Conservation (phyloP, 2,329 filamentous ascomycete genomes). For the Diaporthe ilicicola region DNA sequence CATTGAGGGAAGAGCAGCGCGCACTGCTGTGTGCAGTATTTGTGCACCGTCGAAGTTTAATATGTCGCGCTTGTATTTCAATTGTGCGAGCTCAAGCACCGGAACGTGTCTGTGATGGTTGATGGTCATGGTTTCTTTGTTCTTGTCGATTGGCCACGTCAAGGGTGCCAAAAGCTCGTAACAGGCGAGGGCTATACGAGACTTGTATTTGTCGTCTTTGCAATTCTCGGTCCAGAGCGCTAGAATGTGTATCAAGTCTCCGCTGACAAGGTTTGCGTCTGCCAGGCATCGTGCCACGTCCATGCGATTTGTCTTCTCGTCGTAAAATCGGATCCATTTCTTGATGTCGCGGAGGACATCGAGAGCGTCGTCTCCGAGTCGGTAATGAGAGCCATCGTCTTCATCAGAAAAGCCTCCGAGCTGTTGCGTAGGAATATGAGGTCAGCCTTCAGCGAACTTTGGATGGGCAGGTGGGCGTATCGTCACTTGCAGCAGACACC, state of each 20-base stretch:
- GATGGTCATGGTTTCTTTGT: conserved; percentile 82
- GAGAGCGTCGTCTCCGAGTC: conserved; percentile 91
- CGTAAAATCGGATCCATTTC: conserved; percentile 93
- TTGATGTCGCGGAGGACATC: conserved; percentile 93
- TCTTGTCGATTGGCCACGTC: conserved; percentile 90
- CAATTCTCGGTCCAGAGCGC: conserved; percentile 80
- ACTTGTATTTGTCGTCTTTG: conserved; percentile 77
- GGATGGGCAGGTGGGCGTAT: neutral
- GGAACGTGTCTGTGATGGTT: conserved; percentile 94
- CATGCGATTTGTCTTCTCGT: conserved; percentile 91
- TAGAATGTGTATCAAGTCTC: conserved; percentile 90
- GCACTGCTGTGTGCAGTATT: conserved; percentile 82
- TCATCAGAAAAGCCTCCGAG: conserved; percentile 84
- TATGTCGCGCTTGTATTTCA: conserved; percentile 88
- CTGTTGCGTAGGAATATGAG: conserved; percentile 53
- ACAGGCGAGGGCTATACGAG: conserved; percentile 83
- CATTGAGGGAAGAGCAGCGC: conserved; percentile 86
- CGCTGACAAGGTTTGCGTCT: conserved; percentile 90
- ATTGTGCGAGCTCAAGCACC: conserved; percentile 86
- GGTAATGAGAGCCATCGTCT: conserved; percentile 78
- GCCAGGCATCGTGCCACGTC: conserved; percentile 93
- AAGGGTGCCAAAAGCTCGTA: conserved; percentile 90
- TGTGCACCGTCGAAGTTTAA: conserved; percentile 82
- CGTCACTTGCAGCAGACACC: conserved; percentile 80
- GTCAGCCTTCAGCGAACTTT: conserved; percentile 35